These are phyloP conservation scores for Rubus idaeus DNA, from an alignment of 306 rosid species.

Conservation along the genomic window DNA sequence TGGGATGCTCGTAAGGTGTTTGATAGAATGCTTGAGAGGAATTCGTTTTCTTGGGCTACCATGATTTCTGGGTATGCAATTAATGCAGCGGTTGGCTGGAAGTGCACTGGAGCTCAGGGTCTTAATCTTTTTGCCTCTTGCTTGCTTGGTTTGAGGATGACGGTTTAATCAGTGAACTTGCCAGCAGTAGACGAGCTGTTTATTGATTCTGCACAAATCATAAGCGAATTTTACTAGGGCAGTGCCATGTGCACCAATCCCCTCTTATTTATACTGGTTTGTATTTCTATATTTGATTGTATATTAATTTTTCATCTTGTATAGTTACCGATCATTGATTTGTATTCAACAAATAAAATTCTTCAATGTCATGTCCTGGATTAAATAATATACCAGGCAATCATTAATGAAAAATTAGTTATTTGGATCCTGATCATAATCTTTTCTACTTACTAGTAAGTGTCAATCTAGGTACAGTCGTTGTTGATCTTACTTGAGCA, in stretches of 20 bases:
- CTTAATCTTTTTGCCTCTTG: too few species aligned
- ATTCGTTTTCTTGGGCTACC: too few species aligned
- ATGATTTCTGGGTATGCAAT: too few species aligned
- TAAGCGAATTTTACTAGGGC: background rate
- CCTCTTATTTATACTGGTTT: background rate
- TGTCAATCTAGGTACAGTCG: too few species aligned
- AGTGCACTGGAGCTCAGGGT: too few species aligned
- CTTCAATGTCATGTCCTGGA: background rate
- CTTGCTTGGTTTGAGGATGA: too few species aligned
- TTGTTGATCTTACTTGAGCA: too few species aligned
- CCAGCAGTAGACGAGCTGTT: conserved; percentile 61
- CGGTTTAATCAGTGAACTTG: conserved; percentile 56
- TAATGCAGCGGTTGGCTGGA: too few species aligned
- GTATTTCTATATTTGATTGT: background rate
- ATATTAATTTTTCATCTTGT: background rate
- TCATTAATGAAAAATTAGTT: background rate
- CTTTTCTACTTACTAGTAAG: too few species aligned
- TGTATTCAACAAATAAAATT: background rate
- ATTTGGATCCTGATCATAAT: too few species aligned
- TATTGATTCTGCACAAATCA: conserved; percentile 33
- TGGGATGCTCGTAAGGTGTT: too few species aligned
- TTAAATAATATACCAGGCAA: background rate
- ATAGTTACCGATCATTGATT: background rate
- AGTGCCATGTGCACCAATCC: background rate
- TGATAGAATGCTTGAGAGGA: too few species aligned